phyloP scores from a whole-genome alignment of 108 stramenopile genomes.

The Asterionellopsis glacialis region DNA sequence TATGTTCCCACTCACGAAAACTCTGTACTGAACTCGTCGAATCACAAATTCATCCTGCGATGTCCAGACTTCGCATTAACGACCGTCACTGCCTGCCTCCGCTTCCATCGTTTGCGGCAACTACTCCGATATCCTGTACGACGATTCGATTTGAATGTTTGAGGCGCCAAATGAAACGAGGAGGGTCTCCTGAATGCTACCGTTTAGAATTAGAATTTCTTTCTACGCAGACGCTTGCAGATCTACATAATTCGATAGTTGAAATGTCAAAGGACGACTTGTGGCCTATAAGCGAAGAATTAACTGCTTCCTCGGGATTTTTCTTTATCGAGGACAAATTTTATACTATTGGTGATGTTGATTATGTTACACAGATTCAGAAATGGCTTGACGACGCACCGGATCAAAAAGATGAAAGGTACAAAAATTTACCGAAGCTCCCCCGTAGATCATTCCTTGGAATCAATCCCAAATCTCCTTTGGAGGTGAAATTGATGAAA shows the following conservation, averaged over 20 bases:
- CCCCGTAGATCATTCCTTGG: conserved; percentile 31
- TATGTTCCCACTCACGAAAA: conserved; percentile 40
- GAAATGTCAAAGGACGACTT: conserved; percentile 49
- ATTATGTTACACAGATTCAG: conserved; percentile 40
- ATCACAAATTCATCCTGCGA: conserved; percentile 40
- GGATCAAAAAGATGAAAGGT: conserved; percentile 6
- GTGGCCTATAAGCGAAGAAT: conserved; percentile 15
- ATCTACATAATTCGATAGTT: conserved; percentile 62
- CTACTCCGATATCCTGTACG: conserved; percentile 4
- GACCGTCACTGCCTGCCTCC: conserved; percentile 64
- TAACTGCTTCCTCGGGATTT: conserved; percentile 29
- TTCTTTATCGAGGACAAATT: conserved; percentile 77
- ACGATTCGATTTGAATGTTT: conserved; percentile 66
- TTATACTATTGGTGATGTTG: conserved; percentile 51
- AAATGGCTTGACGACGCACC: conserved; percentile 22
- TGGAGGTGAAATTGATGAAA: conserved; percentile 36
- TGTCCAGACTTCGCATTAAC: conserved; percentile 48
- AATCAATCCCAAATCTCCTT: conserved; percentile 2
- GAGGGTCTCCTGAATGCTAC: conserved; percentile 37
- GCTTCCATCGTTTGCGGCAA: background rate
- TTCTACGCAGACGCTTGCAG: conserved; percentile 60
- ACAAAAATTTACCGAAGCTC: background rate
- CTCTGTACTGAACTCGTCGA: conserved; percentile 21
- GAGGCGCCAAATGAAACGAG: conserved; percentile 42
- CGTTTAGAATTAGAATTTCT: conserved; percentile 70